Conservation (phyloP, 371 early-diverging fungal genomes). For the Parasitella parasitica region DNA sequence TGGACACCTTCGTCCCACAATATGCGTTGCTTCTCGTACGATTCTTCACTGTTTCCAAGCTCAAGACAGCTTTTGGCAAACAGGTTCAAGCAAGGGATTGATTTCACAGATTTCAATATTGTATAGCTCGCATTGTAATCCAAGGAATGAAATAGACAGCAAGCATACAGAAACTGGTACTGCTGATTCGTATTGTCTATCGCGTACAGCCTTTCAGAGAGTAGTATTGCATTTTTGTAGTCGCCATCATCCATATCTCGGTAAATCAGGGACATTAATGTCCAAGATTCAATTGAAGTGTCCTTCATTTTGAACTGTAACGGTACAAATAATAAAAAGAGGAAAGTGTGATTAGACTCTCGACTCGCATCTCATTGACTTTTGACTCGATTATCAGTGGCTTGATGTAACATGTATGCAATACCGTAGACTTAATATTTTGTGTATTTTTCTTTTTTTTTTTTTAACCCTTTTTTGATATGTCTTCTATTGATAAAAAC, state of each 20-base stretch:
- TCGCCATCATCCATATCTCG: conserved; percentile 49
- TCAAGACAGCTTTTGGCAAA: conserved; percentile 48
- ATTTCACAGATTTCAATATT: conserved; percentile 21
- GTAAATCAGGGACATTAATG: conserved; percentile 37
- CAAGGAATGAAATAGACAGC: conserved; percentile 31
- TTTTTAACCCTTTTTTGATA: neutral
- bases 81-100: conserved; percentile 36
- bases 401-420: no score
- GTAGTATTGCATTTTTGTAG: conserved; percentile 38
- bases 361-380: neutral
- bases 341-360: neutral
- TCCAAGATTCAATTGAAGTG: conserved; percentile 40
- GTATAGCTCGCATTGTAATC: conserved; percentile 40
- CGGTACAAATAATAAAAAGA: neutral
- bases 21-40: conserved; percentile 30
- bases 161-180: conserved; percentile 44
- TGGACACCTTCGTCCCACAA: conserved; percentile 51
- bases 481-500: neutral
- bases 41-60: conserved; percentile 46
- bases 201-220: conserved; percentile 51
- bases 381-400: neutral
- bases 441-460: neutral
- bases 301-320: neutral
- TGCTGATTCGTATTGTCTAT: conserved; percentile 38
- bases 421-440: neutral